These are phyloP conservation scores for Mortierella sp. DNA, from an alignment of 371 early-diverging fungal genomes.

Conservation along the genomic window DNA sequence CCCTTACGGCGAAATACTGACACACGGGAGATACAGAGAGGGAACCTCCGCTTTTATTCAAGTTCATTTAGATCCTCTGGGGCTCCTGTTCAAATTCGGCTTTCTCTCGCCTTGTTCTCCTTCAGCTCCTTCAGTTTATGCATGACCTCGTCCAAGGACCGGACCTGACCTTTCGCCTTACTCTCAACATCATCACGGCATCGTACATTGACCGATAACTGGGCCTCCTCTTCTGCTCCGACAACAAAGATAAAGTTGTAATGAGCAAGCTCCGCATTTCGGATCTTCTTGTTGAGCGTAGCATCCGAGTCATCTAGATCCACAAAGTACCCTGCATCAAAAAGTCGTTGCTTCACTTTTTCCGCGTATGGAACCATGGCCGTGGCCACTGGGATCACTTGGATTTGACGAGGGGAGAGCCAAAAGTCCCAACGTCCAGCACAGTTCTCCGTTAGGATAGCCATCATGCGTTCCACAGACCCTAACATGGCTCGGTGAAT, in stretches of 20 bases:
- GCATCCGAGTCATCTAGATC: conserved; percentile 89
- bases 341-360: conserved; percentile 59
- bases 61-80: neutral
- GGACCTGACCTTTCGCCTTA: conserved; percentile 79
- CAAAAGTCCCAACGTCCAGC: conserved; percentile 99
- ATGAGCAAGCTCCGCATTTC: conserved; percentile 79
- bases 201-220: conserved; percentile 90
- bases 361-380: conserved; percentile 73
- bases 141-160: conserved; percentile 15
- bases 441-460: conserved; percentile 97
- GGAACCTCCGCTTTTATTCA: neutral
- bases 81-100: conserved; percentile 56
- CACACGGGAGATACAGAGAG: neutral
- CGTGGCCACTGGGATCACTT: conserved; percentile 84
- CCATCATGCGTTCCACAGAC: conserved; percentile 98
- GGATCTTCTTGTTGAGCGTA: conserved; percentile 97
- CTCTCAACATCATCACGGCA: conserved; percentile 83
- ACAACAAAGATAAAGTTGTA: conserved; percentile 92
- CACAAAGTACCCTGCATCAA: conserved; percentile 77
- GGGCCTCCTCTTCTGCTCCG: conserved; percentile 90
- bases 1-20: neutral
- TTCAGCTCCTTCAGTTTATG: conserved; percentile 67
- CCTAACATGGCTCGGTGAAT: conserved; percentile 99
- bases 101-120: conserved; percentile 60
- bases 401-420: conserved; percentile 97